These are phyloP conservation scores for Trichoderma sp. DNA, from an alignment of 2,329 filamentous ascomycete species.

Conservation along the genomic window DNA sequence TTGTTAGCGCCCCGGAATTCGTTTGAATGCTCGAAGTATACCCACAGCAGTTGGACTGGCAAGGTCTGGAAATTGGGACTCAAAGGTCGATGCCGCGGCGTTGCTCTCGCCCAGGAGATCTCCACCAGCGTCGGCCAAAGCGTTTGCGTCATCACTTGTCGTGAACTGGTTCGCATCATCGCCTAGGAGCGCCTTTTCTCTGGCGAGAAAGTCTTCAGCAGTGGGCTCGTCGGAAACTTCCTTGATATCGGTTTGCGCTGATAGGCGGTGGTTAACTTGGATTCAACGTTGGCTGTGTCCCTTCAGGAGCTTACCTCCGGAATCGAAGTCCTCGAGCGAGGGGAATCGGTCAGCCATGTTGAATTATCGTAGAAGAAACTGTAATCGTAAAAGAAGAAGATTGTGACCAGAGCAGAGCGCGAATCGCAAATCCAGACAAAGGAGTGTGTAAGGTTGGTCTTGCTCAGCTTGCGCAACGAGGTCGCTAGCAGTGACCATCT, in stretches of 20 bases:
- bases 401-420: background rate
- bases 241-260: slow-evolving; percentile 68
- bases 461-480: slow-evolving; percentile 4
- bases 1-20: slow-evolving; percentile 5
- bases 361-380: slow-evolving; percentile 12
- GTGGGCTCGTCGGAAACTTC: slow-evolving; percentile 58
- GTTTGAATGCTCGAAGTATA: background rate
- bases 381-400: background rate
- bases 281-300: slow-evolving; percentile 8
- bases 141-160: slow-evolving; percentile 67
- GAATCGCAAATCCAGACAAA: background rate
- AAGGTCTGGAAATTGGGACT: slow-evolving; percentile 88
- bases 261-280: slow-evolving; percentile 8
- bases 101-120: slow-evolving; percentile 71
- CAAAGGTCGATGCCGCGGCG: slow-evolving; percentile 59
- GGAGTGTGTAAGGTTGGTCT: slow-evolving; percentile 3
- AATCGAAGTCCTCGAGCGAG: slow-evolving; percentile 75
- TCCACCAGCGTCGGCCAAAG: slow-evolving; percentile 61
- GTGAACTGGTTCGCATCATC: slow-evolving; percentile 92
- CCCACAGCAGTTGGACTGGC: slow-evolving; percentile 38
- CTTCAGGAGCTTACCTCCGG: slow-evolving; percentile 49
- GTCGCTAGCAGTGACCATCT: slow-evolving; percentile 20
- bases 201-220: slow-evolving; percentile 81
- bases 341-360: slow-evolving; percentile 77
- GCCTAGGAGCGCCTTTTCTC: slow-evolving; percentile 85